A percentile compares a stretch with the other conserved stretches of the same genome.
Evolutionary conservation across 106 monocot genomes (phyloP).

Genomic region (Apostasia shenzhenica): DNA sequence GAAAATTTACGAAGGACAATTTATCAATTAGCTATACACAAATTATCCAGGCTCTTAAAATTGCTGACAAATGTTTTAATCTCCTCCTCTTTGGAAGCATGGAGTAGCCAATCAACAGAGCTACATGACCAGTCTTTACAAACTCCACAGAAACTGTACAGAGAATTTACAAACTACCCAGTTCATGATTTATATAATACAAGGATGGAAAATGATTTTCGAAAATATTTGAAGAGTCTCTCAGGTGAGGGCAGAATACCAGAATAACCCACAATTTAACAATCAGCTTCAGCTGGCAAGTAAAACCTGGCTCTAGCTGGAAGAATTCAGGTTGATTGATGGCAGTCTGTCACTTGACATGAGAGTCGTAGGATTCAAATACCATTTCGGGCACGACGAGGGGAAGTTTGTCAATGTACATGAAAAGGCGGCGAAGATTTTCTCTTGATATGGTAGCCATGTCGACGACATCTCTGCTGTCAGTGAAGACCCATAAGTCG

Average conservation of each 20-base stretch:
- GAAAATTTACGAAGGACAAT: too few species aligned
- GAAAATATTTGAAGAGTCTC: not conserved
- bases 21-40: too few species aligned
- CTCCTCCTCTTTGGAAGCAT: too few species aligned
- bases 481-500: slow-evolving; percentile 77
- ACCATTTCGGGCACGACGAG: slow-evolving; percentile 50
- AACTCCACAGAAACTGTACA: not conserved
- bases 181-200: not conserved
- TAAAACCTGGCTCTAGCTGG: slow-evolving; percentile 1
- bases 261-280: not conserved
- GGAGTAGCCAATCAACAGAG: too few species aligned
- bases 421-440: slow-evolving; percentile 75
- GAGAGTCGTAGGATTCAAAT: slow-evolving; percentile 66
- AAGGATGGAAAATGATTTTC: not conserved
- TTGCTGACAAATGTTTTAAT: too few species aligned
- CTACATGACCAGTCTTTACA: too few species aligned
- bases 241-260: not conserved
- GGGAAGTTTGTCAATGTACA: slow-evolving; percentile 90
- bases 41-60: too few species aligned
- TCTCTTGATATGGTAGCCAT: slow-evolving; percentile 58
- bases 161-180: slow-evolving; percentile 8
- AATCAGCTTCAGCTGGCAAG: slow-evolving; percentile 8
- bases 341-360: slow-evolving; percentile 28
- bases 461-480: slow-evolving; percentile 63
- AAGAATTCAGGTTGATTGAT: not conserved